Evolutionary conservation across 1,139 yeast genomes (phyloP).

Genomic region (Geotrichum citri-aurantii): DNA sequence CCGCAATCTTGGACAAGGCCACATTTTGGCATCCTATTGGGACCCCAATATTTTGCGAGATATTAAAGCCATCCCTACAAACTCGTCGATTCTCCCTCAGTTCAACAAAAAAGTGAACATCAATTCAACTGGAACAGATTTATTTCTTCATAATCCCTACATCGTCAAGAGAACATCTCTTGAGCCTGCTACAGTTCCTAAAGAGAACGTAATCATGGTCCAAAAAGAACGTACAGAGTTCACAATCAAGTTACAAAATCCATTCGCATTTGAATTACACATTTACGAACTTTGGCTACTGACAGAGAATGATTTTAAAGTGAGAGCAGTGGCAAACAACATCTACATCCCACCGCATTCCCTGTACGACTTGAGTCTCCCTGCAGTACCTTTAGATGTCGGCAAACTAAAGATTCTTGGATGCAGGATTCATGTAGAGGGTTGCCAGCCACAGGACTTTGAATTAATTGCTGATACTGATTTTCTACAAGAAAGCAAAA

Average conservation of each 20-base stretch:
- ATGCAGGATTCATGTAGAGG: conserved; percentile 44
- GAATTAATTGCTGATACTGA: conserved; percentile 29
- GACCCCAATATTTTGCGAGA: conserved; percentile 63
- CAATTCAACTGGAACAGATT: conserved; percentile 14
- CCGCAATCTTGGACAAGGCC: conserved; percentile 30
- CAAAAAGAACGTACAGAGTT: conserved; percentile 34
- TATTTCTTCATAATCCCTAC: conserved; percentile 42
- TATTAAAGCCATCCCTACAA: conserved; percentile 28
- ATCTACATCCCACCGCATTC: conserved; percentile 41
- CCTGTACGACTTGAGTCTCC: conserved; percentile 38
- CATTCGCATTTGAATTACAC: conserved; percentile 69
- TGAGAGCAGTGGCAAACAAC: conserved; percentile 26
- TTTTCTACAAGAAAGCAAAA: conserved; percentile 27
- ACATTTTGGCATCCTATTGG: conserved; percentile 48
- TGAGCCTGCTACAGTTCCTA: conserved; percentile 7
- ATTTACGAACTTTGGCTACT: conserved; percentile 45
- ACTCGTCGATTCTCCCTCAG: conserved; percentile 18
- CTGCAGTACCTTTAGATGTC: conserved; percentile 41
- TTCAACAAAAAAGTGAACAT: neutral
- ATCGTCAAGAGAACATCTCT: conserved; percentile 22
- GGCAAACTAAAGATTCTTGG: conserved; percentile 44
- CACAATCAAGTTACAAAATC: conserved; percentile 62
- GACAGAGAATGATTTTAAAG: conserved; percentile 23
- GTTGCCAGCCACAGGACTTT: conserved; percentile 40
- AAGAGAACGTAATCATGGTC: conserved; percentile 20